A percentile compares a stretch with the other conserved stretches of the same genome.
Evolutionary conservation across 2,329 filamentous ascomycete species (phyloP).

Genomic region (Trichophyton equinum): DNA sequence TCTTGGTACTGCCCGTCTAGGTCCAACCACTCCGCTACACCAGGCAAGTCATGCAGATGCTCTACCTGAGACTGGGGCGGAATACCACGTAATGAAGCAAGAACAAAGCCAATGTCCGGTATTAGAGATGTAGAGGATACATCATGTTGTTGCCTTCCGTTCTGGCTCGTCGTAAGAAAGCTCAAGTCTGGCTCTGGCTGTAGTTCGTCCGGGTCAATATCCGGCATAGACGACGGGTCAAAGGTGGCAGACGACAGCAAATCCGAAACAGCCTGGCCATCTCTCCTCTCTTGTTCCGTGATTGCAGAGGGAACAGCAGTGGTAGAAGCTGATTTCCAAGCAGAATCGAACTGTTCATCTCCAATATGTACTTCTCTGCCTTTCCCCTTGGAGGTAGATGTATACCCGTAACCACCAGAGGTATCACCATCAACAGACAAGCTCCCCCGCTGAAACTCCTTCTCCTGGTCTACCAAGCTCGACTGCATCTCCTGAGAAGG

Average conservation of each 20-base stretch:
- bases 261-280: slow-evolving; percentile 33
- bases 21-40: slow-evolving; percentile 14
- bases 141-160: slow-evolving; percentile 13
- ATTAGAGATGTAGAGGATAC: slow-evolving; percentile 11
- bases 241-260: slow-evolving; percentile 27
- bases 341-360: slow-evolving; percentile 11
- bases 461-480: not conserved
- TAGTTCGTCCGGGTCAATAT: slow-evolving; percentile 14
- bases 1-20: slow-evolving; percentile 13
- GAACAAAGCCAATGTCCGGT: slow-evolving; percentile 13
- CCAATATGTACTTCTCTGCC: not conserved
- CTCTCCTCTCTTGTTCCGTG: slow-evolving; percentile 13
- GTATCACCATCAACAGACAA: not conserved
- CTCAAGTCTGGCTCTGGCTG: slow-evolving; percentile 14
- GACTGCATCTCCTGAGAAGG: not conserved
- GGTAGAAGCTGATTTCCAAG: slow-evolving; percentile 14
- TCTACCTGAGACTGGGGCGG: not conserved
- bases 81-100: slow-evolving; percentile 4
- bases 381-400: slow-evolving; percentile 2
- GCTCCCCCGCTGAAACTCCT: not conserved
- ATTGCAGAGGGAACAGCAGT: not conserved
- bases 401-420: not conserved
- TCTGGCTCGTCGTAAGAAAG: slow-evolving; percentile 14
- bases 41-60: slow-evolving; percentile 8
- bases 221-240: slow-evolving; percentile 17